Evolutionary conservation across 164 flowering plant genomes (phyloP).

Genomic region (Liriodendron chinense): DNA sequence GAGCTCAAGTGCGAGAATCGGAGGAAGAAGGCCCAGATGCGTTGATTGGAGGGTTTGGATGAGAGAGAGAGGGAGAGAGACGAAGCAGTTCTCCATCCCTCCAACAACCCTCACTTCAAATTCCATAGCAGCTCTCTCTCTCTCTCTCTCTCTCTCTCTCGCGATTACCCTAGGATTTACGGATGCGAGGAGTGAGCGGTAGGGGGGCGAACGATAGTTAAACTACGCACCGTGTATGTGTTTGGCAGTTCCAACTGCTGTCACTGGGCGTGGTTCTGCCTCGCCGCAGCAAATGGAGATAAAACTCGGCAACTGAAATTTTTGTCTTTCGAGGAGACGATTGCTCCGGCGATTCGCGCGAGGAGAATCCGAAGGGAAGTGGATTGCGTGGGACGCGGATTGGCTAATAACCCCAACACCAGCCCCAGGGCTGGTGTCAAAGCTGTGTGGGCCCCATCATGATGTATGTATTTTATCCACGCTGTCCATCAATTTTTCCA

Average conservation of each 20-base stretch:
- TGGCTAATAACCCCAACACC: no score
- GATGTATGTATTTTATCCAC: no score
- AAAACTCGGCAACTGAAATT: background rate
- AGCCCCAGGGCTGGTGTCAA: no score
- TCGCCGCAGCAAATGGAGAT: background rate
- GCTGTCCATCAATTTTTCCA: no score
- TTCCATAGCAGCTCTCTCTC: constrained; percentile 45
- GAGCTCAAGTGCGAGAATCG: constrained; percentile 69
- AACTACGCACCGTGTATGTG: background rate
- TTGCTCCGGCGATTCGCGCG: no score
- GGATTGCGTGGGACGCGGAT: no score
- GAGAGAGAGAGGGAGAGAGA: constrained; percentile 70
- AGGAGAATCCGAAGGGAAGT: no score
- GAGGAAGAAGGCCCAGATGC: constrained; percentile 38
- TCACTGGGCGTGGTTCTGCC: background rate
- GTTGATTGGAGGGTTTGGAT: constrained; percentile 79
- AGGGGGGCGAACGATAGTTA: background rate
- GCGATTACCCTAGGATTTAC: no score
- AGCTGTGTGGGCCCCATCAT: no score
- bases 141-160: background rate
- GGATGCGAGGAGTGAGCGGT: background rate
- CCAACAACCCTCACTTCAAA: constrained; percentile 60
- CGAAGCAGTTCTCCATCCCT: constrained; percentile 75
- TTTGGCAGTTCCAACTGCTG: background rate
- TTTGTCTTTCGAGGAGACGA: background rate